These are phyloP conservation scores for Aureobasidium leucospermi DNA, from an alignment of 2,329 filamentous ascomycete species.

Conservation along the genomic window DNA sequence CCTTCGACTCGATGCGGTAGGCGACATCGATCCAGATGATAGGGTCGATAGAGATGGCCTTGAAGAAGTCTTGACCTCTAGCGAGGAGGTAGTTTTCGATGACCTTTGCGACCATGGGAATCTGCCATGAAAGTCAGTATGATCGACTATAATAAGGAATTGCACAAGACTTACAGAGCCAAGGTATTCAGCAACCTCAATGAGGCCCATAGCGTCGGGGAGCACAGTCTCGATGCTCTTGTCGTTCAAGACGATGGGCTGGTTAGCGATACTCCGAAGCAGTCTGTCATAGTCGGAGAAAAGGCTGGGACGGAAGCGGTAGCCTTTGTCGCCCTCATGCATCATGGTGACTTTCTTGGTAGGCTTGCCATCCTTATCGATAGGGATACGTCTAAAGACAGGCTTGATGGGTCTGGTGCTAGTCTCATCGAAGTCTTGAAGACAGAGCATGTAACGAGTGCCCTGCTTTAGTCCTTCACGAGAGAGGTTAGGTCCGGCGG, in stretches of 20 bases:
- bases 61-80: slow-evolving; percentile 40
- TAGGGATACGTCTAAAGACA: slow-evolving; percentile 13
- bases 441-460: slow-evolving; percentile 20
- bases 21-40: slow-evolving; percentile 40
- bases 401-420: not conserved
- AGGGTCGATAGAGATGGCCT: slow-evolving; percentile 36
- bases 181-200: slow-evolving; percentile 41
- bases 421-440: slow-evolving; percentile 17
- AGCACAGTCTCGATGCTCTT: slow-evolving; percentile 33
- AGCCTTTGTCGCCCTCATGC: not conserved
- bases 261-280: slow-evolving; percentile 41
- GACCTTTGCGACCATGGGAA: slow-evolving; percentile 34
- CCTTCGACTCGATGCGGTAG: slow-evolving; percentile 37
- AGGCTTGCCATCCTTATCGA: slow-evolving; percentile 19
- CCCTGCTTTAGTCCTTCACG: slow-evolving; percentile 14
- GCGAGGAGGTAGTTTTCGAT: slow-evolving; percentile 43
- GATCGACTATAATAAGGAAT: too few species aligned
- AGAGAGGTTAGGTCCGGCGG: not conserved
- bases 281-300: slow-evolving; percentile 36
- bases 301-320: not conserved
- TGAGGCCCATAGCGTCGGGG: slow-evolving; percentile 33
- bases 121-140: slow-evolving; percentile 15
- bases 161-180: slow-evolving; percentile 27
- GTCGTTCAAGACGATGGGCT: slow-evolving; percentile 34
- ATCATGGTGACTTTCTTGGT: not conserved